Base-by-base conservation (phyloP, 2,329 filamentous ascomycete genomes). In the Diaporthe destruens region DNA sequence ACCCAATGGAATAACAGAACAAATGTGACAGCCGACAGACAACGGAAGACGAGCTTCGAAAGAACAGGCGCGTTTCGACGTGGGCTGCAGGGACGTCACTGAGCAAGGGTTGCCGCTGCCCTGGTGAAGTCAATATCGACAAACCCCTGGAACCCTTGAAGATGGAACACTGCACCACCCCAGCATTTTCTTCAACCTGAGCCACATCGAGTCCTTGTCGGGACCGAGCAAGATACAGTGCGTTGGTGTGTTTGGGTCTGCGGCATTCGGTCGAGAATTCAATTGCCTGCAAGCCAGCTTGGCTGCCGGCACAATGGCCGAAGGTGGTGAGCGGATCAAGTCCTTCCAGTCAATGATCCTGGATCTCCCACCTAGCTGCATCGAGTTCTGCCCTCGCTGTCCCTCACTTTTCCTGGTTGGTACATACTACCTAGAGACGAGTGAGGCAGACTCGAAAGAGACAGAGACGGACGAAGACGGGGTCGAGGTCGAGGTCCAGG, bases 341-440 rank as follows among this genome's bases (percentile, higher is more conserved):
- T 66, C 61, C 32, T 53, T 53, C 42, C 80, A 82, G 65, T 88
- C 88, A 4, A 78, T 88, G 39, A 85, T 80, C 6, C 83, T 94
- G 25, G 89, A 93, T 68, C 84, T 93, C 0, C 93, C 93, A 5
- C 93, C 93, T 1, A 94, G 93, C 78, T 95, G 93, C 79, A 86
- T 95, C n/a, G 91, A 93, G 74, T 94, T 95, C 77, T 93, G 90
- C 75, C 90, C 91, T 1, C 80, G 82, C 0, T 79, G 90, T 72
- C 88, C 89, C 0, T 83, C 90, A 0, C 89, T 92, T 78, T 91
- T 97, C 76, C 85, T 97, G 0, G 88, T 98, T 61, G 96, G 95
- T 51, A 98, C 95, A 1, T 98, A 98, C 81, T 89, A 92, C 75
- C 87, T 98, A 36, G 85, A 94, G 75, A 86, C 87, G 74, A 77